A percentile compares a stretch with the other conserved stretches of the same genome.
phyloP scores from a whole-genome alignment of 129 eudicot genomes.

The Artemisia argyi region DNA sequence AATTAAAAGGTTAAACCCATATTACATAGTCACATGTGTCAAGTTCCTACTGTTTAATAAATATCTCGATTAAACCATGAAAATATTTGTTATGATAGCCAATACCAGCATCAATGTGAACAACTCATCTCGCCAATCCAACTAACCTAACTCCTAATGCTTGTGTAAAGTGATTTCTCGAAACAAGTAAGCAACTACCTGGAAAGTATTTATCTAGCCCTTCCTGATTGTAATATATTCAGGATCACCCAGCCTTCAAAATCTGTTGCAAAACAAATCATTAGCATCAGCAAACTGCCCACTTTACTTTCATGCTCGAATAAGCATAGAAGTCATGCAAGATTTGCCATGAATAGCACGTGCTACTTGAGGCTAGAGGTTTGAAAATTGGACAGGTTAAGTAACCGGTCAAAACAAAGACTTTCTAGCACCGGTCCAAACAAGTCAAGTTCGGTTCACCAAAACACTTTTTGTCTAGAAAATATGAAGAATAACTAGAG shows the following conservation, averaged over 20 bases:
- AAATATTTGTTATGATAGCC: too few species aligned
- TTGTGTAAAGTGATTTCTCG: not conserved
- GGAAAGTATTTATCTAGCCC: not conserved
- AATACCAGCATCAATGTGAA: not conserved
- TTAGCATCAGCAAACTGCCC: slow-evolving; percentile 1
- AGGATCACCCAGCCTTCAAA: not conserved
- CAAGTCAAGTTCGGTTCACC: too few species aligned
- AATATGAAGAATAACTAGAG: too few species aligned
- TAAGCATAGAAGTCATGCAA: not conserved
- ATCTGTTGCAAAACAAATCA: not conserved
- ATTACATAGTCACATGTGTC: not conserved
- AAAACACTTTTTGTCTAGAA: too few species aligned
- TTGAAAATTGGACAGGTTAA: too few species aligned
- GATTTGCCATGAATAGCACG: too few species aligned
- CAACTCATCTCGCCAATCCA: not conserved
- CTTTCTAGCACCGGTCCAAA: too few species aligned
- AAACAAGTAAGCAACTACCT: not conserved
- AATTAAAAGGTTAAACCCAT: too few species aligned
- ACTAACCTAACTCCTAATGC: not conserved
- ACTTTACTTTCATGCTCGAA: not conserved
- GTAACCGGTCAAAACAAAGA: too few species aligned
- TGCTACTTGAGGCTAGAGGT: not conserved
- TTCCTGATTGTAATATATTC: not conserved
- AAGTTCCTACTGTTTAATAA: not conserved
- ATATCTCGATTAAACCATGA: not conserved